These are phyloP conservation scores for Psophocarpus tetragonolobus DNA, from an alignment of 306 rosid species.

Conservation along the genomic window DNA sequence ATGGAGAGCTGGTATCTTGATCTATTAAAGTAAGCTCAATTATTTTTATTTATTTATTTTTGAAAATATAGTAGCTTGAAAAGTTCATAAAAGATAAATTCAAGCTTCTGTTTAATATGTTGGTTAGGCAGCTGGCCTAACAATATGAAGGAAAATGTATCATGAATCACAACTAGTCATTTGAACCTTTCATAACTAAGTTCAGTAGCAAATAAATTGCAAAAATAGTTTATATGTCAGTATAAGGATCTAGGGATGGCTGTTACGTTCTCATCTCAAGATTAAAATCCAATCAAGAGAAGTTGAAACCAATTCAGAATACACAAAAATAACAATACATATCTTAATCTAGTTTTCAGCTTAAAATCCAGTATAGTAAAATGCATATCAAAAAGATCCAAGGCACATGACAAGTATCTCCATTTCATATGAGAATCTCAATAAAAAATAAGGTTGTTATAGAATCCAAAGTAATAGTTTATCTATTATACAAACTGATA, in stretches of 20 bases:
- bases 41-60: neutral
- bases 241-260: neutral
- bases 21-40: slow-evolving; percentile 7
- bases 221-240: neutral
- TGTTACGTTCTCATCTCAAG: slow-evolving; percentile 4
- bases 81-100: neutral
- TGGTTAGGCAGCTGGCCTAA: slow-evolving; percentile 9
- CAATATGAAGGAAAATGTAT: neutral
- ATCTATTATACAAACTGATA: slow-evolving; percentile 13
- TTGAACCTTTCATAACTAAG: neutral
- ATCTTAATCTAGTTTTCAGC: slow-evolving; percentile 19
- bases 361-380: neutral
- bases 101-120: neutral
- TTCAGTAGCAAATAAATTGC: slow-evolving; percentile 14
- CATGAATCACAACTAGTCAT: slow-evolving; percentile 17
- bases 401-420: neutral
- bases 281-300: slow-evolving; percentile 10
- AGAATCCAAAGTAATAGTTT: slow-evolving; percentile 15
- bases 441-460: neutral
- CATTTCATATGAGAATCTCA: slow-evolving; percentile 13
- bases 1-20: neutral
- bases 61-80: slow-evolving; percentile 3
- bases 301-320: slow-evolving; percentile 5
- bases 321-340: neutral
- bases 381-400: neutral